Evolutionary conservation across 805 yeast species (phyloP), one percentile per base, ranked within the genome.

Genomic region (Suhomyces sp.): DNA sequence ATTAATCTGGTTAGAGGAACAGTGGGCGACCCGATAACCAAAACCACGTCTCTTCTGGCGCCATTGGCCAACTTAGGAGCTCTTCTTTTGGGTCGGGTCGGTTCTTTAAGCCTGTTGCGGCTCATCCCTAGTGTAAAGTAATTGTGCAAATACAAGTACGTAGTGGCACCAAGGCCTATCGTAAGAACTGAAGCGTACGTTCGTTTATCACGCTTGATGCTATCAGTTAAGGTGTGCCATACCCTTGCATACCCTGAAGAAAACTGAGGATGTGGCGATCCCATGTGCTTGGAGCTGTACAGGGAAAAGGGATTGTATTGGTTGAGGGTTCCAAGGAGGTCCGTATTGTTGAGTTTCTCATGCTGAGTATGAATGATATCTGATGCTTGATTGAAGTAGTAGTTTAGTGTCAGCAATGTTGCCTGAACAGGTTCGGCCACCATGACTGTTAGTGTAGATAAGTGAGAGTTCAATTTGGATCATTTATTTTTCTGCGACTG

Each of bases 1-100:
- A 90, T 70, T 49, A 85, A 75, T 53, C 88, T 77, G 0, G 90
- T 83, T 52, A 88, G 70, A 1, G 90, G 90, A 56, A 88, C 93
- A 2, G 82, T 76, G 2, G 92, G 91, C 1, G 90, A 85, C 1
- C 96, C 96, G 4, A 89, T 78, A 4, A 90, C 71, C 19, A 90
- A 71, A 2, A 90, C 82, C 7, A 88, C 93, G 60, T 89, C 94
- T 54, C 79, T 78, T 48, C 97, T 72, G 3, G 88, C 87, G 1
- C 96, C 94, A 55, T 85, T 85, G 5, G 79, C 60, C 31, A 90
- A 73, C 54, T 84, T 78, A 5, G 78, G 76, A 1, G 91, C 96
- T 53, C 85, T 72, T 60, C 93, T 71, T 55, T 66, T 72, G 23
- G 51, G 35, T n/a, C 54, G 27, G 19, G 53, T 10, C 44, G 46